Percentiles rank a stretch among this genome's conserved stretches.
Evolutionary conservation across 306 rosid genomes (phyloP).

Genomic region (Citrullus colocynthis): DNA sequence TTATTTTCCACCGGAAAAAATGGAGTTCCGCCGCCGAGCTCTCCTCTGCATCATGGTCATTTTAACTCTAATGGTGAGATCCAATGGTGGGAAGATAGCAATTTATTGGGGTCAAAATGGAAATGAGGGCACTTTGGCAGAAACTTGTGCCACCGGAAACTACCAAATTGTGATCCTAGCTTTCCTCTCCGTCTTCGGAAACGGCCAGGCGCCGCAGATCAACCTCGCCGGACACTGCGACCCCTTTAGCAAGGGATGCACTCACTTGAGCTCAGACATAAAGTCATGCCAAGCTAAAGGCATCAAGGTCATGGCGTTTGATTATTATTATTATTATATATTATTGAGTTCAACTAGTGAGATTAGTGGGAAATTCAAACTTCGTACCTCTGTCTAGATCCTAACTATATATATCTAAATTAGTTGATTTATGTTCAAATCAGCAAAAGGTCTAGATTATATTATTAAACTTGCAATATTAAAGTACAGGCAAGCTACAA

Average conservation of each 20-base stretch:
- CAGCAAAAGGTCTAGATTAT: too few species aligned
- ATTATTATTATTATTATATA: too few species aligned
- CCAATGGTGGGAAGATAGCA: slow-evolving; percentile 17
- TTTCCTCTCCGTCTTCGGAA: slow-evolving; percentile 36
- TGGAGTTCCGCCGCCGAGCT: slow-evolving; percentile 16
- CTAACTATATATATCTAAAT: too few species aligned
- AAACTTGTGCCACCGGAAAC: slow-evolving; percentile 42
- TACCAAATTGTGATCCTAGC: slow-evolving; percentile 29
- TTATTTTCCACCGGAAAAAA: neutral
- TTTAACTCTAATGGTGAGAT: neutral
- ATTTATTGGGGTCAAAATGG: slow-evolving; percentile 49
- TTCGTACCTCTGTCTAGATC: too few species aligned
- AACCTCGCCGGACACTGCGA: slow-evolving; percentile 42
- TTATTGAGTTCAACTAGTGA: too few species aligned
- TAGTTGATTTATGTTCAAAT: too few species aligned
- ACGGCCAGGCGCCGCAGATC: slow-evolving; percentile 29
- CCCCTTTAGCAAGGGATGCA: slow-evolving; percentile 28
- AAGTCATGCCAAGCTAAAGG: slow-evolving; percentile 32
- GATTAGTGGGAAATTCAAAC: too few species aligned
- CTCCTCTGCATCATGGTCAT: slow-evolving; percentile 6
- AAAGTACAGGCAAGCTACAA: too few species aligned
- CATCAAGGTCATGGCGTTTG: slow-evolving; percentile 6
- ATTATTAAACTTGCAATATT: too few species aligned
- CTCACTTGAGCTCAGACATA: slow-evolving; percentile 23
- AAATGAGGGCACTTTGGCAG: slow-evolving; percentile 29